phyloP scores from a whole-genome alignment of 2,329 filamentous ascomycete species.

The Alternaria novae-zelandiae region DNA sequence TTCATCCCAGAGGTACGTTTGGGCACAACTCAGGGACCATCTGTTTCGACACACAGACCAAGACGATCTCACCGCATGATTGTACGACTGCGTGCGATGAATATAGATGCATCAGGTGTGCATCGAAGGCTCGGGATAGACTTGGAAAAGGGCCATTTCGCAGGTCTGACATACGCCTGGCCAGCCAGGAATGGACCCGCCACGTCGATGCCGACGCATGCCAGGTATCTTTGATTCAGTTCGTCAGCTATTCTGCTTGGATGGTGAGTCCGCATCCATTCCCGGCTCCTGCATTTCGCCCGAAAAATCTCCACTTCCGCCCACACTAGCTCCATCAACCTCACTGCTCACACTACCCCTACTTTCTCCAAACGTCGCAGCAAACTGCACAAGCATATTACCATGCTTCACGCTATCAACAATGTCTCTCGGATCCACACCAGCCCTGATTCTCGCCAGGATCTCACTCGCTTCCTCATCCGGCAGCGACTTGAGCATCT shows the following conservation, averaged over 20 bases:
- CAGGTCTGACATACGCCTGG: background rate
- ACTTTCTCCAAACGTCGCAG: background rate
- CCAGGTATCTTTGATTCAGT: background rate
- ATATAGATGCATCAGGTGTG: too few species aligned
- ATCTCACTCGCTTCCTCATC: conserved; percentile 16
- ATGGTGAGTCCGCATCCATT: background rate
- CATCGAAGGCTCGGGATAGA: background rate
- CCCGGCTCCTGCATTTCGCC: background rate
- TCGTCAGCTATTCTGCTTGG: background rate
- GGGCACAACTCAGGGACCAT: background rate
- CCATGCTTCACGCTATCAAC: conserved; percentile 23
- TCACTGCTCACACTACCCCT: background rate
- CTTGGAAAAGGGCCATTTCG: background rate
- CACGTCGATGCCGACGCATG: background rate
- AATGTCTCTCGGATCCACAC: conserved; percentile 18
- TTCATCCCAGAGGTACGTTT: background rate
- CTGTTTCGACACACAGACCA: background rate
- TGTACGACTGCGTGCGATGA: too few species aligned
- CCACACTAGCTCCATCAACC: background rate
- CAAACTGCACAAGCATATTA: conserved; percentile 22
- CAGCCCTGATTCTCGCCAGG: conserved; percentile 20
- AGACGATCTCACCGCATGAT: background rate
- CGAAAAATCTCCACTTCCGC: background rate
- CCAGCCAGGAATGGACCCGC: background rate
- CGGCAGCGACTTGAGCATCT: conserved; percentile 18